Evolutionary conservation across 805 yeast species (phyloP).

Genomic region (Jamesozyma piceae): DNA sequence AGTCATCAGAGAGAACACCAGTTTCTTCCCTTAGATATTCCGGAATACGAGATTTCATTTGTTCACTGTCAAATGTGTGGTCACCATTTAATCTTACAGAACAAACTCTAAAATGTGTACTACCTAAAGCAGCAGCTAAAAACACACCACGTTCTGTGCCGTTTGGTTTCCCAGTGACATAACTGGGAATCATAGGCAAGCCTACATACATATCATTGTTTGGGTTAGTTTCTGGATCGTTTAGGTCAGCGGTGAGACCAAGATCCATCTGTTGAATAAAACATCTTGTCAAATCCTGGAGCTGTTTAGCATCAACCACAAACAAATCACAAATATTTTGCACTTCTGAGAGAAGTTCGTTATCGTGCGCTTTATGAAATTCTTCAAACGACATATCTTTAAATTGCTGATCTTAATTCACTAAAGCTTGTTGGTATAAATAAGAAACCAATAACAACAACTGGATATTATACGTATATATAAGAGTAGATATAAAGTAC

Average conservation of each 20-base stretch:
- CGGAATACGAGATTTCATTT: constrained; percentile 73
- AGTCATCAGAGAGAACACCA: constrained; percentile 43
- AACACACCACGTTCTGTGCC: constrained; percentile 78
- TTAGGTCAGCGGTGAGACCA: constrained; percentile 35
- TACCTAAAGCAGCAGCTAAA: constrained; percentile 91
- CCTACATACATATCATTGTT: constrained; percentile 35
- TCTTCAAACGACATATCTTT: constrained; percentile 28
- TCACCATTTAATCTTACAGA: constrained; percentile 70
- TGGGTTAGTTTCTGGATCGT: constrained; percentile 9
- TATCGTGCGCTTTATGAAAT: constrained; percentile 20
- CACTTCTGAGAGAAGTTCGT: constrained; percentile 17
- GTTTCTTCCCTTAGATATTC: constrained; percentile 58
- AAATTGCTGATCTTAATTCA: too few relatives aligned
- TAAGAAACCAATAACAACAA: too few relatives aligned
- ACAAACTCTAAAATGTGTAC: constrained; percentile 92
- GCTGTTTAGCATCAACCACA: constrained; percentile 16
- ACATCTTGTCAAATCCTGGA: constrained; percentile 34
- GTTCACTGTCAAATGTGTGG: constrained; percentile 69
- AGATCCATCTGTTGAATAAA: constrained; percentile 53
- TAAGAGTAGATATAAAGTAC: too few relatives aligned
- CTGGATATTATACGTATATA: too few relatives aligned
- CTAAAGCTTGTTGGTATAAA: too few relatives aligned
- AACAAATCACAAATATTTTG: constrained; percentile 23
- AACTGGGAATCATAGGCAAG: constrained; percentile 91
- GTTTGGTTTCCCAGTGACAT: constrained; percentile 71